Evolutionary conservation across 768 basidiomycete species (phyloP), one percentile per base, ranked within the genome.

Genomic region (Piloderma croceum): DNA sequence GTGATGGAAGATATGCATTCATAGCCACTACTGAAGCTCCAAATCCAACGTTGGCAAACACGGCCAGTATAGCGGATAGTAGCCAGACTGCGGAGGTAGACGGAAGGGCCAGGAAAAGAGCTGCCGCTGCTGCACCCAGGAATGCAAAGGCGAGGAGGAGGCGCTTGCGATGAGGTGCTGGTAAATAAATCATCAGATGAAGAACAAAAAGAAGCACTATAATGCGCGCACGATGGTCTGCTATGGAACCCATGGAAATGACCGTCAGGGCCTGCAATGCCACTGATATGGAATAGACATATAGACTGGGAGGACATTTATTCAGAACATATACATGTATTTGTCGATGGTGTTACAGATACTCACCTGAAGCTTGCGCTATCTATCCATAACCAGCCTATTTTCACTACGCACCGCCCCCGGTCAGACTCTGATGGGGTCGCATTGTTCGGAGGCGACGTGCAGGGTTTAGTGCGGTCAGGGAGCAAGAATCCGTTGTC

Each of bases 221-320:
- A n/a, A 21, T 18, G 22, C 31, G 70, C 86, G 43, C 50, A 93
- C 91, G 81, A 46, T 87, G 79, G 62, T 98, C 90, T 1, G 93
- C 94, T 41, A 94, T 81, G 12, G 80, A 80, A 6, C 90, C 90
- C 73, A 96, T 87, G 5, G 93, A 92, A 41, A 99, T 91, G 27
- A 99, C 91, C 0, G 84, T 89, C n/a, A 97, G 53, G 0, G 92
- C 93, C 57, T 97, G 93, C 0, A 94, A 61, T 0, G 84, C 83
- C 1, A 97, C 93, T 1, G 88, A 90, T 11, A 81, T 67, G 1
- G 93, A 96, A 60, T 90, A 87, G 22, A 83, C 75, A 56, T 94
- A 92, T 24, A 99, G 68, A 51, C 91, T 93, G 52, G 22, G 36
- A 6, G 39, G 15, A 17, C 3, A 6, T 0, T 21, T 13, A 7